A percentile compares a stretch with the other conserved stretches of the same genome.
Evolutionary conservation across 2,329 filamentous ascomycete species (phyloP).

Genomic region (Fusarium proliferatum): DNA sequence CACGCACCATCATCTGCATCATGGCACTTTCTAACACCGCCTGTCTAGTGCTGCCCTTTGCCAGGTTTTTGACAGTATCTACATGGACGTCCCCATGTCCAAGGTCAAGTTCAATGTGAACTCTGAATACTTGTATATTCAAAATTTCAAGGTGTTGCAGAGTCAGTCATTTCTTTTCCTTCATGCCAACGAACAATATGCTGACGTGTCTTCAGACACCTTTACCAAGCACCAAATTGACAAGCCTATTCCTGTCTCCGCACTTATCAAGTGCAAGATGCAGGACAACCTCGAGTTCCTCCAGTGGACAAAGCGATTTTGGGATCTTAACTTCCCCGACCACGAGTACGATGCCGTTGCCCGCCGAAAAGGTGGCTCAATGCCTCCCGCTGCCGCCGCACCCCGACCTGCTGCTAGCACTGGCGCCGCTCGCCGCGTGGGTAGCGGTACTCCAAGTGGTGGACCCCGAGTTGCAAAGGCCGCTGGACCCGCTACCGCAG

Average conservation of each 20-base stretch:
- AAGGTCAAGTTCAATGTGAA: conserved; percentile 99
- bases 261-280: conserved; percentile 98
- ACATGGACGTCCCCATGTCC: conserved; percentile 92
- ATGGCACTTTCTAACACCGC: conserved; percentile 25
- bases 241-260: conserved; percentile 87
- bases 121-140: conserved; percentile 95
- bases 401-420: conserved; percentile 61
- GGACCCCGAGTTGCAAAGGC: conserved; percentile 59
- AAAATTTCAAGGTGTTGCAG: conserved; percentile 98
- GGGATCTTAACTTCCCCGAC: conserved; percentile 98
- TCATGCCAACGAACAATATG: neutral
- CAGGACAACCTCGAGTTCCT: conserved; percentile 99
- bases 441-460: conserved; percentile 71
- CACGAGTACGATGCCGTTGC: conserved; percentile 94
- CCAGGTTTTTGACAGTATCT: conserved; percentile 99
- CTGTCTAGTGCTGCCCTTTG: conserved; percentile 84
- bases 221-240: conserved; percentile 91
- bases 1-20: neutral
- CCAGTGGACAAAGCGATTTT: conserved; percentile 96
- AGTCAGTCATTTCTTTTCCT: conserved; percentile 66
- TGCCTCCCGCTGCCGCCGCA: conserved; percentile 63
- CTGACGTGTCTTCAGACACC: conserved; percentile 64
- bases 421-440: conserved; percentile 65
- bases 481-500: conserved; percentile 71
- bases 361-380: conserved; percentile 81